These are phyloP conservation scores for Aphanomyces invadans DNA, from an alignment of 352 stramenopile species.

Conservation along the genomic window DNA sequence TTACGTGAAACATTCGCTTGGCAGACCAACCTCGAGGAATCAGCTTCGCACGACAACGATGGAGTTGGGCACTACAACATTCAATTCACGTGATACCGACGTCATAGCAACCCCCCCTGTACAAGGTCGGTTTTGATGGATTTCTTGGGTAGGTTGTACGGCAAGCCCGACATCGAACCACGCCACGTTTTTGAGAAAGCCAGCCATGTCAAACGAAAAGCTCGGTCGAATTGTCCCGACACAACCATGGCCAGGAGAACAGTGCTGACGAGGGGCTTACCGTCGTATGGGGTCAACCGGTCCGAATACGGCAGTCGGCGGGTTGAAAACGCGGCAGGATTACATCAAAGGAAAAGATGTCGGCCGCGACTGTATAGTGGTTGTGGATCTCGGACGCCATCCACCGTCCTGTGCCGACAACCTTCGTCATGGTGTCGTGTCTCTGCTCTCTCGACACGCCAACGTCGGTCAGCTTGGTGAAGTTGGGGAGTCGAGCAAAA, in stretches of 20 bases:
- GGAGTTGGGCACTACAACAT: no score
- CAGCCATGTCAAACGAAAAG: slow-evolving; percentile 37
- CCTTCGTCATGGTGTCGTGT: slow-evolving; percentile 23
- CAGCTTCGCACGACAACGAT: no score
- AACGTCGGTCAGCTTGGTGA: slow-evolving; percentile 44
- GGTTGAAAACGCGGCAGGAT: slow-evolving; percentile 8
- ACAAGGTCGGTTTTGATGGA: no score
- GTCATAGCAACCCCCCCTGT: no score
- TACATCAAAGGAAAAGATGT: slow-evolving; percentile 7
- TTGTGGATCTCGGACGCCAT: slow-evolving; percentile 24
- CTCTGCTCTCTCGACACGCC: slow-evolving; percentile 34
- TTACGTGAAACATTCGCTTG: no score
- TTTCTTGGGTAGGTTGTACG: no score
- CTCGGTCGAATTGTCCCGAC: slow-evolving; percentile 36
- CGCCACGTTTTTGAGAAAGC: slow-evolving; percentile 34
- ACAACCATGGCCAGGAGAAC: slow-evolving; percentile 50
- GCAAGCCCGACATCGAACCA: slow-evolving; percentile 42
- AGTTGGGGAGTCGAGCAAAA: slow-evolving; percentile 32
- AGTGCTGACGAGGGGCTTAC: slow-evolving; percentile 34
- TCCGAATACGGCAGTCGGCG: slow-evolving; percentile 13
- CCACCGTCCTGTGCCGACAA: slow-evolving; percentile 20
- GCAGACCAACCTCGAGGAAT: no score
- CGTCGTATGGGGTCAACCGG: not conserved
- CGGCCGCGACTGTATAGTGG: slow-evolving; percentile 20
- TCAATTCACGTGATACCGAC: no score